These are phyloP conservation scores for Penicillium canescens DNA, from an alignment of 495 filamentous ascomycete genomes.

Conservation along the genomic window DNA sequence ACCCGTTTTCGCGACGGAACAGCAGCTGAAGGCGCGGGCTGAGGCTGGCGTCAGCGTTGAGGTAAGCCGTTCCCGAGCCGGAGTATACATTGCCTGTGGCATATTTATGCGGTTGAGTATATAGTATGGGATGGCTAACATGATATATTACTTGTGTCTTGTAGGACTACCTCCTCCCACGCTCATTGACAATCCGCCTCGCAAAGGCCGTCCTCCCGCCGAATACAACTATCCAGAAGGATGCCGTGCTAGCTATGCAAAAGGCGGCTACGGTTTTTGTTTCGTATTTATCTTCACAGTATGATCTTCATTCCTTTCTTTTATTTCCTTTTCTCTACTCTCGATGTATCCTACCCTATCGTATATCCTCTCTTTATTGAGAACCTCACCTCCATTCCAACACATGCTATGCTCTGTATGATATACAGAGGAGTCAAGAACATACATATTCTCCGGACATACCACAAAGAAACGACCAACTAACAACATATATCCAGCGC, in stretches of 20 bases:
- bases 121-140: not conserved
- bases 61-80: conserved; percentile 21
- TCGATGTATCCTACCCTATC: too few species aligned
- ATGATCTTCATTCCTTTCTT: conserved; percentile 33
- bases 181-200: conserved; percentile 88
- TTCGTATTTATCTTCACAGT: conserved; percentile 84
- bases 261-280: conserved; percentile 96
- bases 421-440: too few species aligned
- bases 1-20: conserved; percentile 43
- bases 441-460: not conserved
- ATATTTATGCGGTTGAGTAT: not conserved
- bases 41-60: conserved; percentile 46
- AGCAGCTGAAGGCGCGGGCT: conserved; percentile 46
- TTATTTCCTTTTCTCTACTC: not conserved
- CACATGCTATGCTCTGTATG: too few species aligned
- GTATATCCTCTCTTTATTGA: too few species aligned
- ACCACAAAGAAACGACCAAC: not conserved
- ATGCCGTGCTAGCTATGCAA: conserved; percentile 85
- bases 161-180: conserved; percentile 88
- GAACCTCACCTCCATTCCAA: too few species aligned
- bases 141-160: not conserved
- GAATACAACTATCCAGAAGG: conserved; percentile 92
- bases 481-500: conserved; percentile 51
- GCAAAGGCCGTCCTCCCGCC: conserved; percentile 96
- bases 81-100: not conserved